These are phyloP conservation scores for Sergeia podlipaevii DNA, from an alignment of 208 protist genomes.

Conservation along the genomic window DNA sequence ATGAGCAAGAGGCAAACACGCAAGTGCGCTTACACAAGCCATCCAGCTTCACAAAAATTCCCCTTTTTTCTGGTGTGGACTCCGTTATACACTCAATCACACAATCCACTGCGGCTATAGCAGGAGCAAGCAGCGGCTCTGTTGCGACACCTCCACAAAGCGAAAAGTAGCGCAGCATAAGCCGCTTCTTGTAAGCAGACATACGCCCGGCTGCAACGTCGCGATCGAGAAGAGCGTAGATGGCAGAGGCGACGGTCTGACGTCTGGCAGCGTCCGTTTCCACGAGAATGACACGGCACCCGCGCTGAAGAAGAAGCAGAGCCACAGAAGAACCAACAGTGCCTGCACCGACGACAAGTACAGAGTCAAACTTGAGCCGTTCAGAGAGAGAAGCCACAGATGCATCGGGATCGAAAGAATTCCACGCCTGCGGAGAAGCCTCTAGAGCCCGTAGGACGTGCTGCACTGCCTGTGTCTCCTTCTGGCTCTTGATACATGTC, in stretches of 20 bases:
- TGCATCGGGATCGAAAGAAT: too few relatives aligned
- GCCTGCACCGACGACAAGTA: conserved; percentile 81
- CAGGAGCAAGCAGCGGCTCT: conserved; percentile 17
- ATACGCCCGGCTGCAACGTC: conserved; percentile 27
- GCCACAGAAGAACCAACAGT: conserved; percentile 77
- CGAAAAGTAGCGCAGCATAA: conserved; percentile 26
- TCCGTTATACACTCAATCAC: conserved; percentile 79
- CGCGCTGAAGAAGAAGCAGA: conserved; percentile 48
- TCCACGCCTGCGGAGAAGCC: conserved; percentile 7
- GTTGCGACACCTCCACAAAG: conserved; percentile 14
- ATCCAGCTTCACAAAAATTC: conserved; percentile 72
- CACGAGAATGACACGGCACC: conserved; percentile 61
- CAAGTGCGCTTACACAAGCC: conserved; percentile 54
- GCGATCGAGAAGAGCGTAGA: conserved; percentile 25
- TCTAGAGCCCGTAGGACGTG: conserved; percentile 68
- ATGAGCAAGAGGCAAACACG: conserved; percentile 69
- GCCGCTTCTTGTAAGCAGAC: conserved; percentile 11
- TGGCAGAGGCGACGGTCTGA: conserved; percentile 11
- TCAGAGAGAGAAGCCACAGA: too few relatives aligned
- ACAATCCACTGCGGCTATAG: conserved; percentile 45
- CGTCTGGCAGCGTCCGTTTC: conserved; percentile 47
- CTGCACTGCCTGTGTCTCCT: conserved; percentile 58
- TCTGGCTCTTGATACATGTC: conserved; percentile 20
- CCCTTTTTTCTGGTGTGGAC: conserved; percentile 53
- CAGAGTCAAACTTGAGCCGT: conserved; percentile 15